A percentile compares a stretch with the other conserved stretches of the same genome.
phyloP scores from a whole-genome alignment of 257 asterid species.

The Nicotiana paniculata region DNA sequence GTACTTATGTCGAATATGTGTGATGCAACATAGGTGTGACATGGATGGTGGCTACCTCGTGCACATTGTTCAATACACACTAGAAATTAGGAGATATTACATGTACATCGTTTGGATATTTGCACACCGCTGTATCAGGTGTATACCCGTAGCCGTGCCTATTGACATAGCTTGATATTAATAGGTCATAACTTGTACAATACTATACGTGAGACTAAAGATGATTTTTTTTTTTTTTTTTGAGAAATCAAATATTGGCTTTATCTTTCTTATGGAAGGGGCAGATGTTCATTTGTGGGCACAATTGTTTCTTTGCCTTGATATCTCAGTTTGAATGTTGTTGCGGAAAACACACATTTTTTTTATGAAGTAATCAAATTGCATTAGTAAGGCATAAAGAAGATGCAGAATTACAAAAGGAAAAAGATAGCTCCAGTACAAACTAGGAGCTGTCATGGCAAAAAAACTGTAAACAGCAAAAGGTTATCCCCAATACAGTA shows the following conservation, averaged over 20 bases:
- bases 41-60: not conserved
- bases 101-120: not conserved
- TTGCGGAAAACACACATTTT: not conserved
- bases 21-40: not conserved
- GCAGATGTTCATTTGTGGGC: not conserved
- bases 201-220: not conserved
- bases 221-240: not conserved
- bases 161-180: not conserved
- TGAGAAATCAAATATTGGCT: not conserved
- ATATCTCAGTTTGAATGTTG: not conserved
- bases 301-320: not conserved
- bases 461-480: too few relatives aligned
- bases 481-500: too few relatives aligned
- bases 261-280: not conserved
- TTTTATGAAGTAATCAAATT: too few relatives aligned
- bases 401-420: too few relatives aligned
- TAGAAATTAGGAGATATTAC: not conserved
- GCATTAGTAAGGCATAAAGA: too few relatives aligned
- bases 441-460: too few relatives aligned
- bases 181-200: not conserved
- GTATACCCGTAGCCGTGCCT: not conserved
- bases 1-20: not conserved
- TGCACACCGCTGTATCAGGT: not conserved
- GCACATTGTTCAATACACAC: not conserved
- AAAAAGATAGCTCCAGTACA: too few relatives aligned